phyloP scores from a whole-genome alignment of 306 rosid genomes.

The Castanea sativa region DNA sequence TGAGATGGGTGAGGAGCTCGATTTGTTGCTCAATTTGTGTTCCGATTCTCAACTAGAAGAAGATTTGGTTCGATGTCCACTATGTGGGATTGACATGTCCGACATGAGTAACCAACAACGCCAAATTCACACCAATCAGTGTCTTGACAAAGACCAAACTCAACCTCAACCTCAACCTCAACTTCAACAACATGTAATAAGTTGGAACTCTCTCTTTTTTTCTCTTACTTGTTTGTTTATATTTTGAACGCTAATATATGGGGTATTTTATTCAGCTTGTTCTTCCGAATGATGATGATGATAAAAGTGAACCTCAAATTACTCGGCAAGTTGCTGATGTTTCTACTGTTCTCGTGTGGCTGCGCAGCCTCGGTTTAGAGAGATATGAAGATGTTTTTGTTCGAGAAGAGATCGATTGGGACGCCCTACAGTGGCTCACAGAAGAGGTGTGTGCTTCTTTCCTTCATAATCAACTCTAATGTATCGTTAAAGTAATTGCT shows the following conservation, averaged over 20 bases:
- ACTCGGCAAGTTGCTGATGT: slow-evolving; percentile 21
- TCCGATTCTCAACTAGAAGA: slow-evolving; percentile 10
- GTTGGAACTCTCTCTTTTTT: not conserved
- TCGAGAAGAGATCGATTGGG: slow-evolving; percentile 87
- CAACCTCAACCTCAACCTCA: slow-evolving; percentile 35
- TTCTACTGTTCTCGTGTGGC: slow-evolving; percentile 64
- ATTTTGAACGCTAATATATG: not conserved
- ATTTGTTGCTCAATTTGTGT: slow-evolving; percentile 53
- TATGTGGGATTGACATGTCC: slow-evolving; percentile 72
- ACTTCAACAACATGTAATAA: slow-evolving; percentile 30
- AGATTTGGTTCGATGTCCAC: slow-evolving; percentile 56
- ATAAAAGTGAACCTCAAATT: slow-evolving; percentile 30
- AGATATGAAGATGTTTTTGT: slow-evolving; percentile 65
- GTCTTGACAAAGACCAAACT: slow-evolving; percentile 56
- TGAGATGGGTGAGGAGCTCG: slow-evolving; percentile 46
- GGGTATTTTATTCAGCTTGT: slow-evolving; percentile 36
- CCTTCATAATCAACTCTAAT: not conserved
- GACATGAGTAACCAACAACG: slow-evolving; percentile 55
- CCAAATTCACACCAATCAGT: slow-evolving; percentile 63
- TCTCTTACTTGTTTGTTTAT: not conserved
- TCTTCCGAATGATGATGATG: slow-evolving; percentile 24
- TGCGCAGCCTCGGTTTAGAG: slow-evolving; percentile 54
- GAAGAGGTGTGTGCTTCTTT: slow-evolving; percentile 61
- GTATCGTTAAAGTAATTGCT: too few species aligned
- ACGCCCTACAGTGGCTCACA: slow-evolving; percentile 65